A percentile compares a stretch with the other conserved stretches of the same genome.
Conservation (phyloP, 176 grass and related monocot genomes). For the Cenchrus fungigraminus region DNA sequence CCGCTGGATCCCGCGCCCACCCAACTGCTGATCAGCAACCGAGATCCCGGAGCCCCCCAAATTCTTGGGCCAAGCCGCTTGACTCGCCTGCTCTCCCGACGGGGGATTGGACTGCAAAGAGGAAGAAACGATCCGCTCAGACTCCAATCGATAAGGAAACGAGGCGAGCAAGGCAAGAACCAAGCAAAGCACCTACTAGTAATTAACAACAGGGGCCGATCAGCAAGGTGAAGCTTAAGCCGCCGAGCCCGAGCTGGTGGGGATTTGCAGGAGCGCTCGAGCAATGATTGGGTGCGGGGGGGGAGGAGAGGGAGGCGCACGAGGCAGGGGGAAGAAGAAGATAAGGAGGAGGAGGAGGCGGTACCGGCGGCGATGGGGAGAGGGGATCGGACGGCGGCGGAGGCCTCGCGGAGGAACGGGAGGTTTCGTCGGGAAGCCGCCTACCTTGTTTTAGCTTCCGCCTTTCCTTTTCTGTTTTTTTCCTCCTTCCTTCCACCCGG, state of each 20-base stretch:
- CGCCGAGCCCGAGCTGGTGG: background rate
- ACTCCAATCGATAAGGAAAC: background rate
- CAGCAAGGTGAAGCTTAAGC: background rate
- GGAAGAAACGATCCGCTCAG: background rate
- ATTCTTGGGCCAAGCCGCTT: background rate
- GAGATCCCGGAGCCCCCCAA: conserved; percentile 8
- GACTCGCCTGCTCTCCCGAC: background rate
- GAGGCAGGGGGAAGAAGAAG: conserved; percentile 9
- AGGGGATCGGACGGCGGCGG: conserved; percentile 24
- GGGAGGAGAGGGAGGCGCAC: background rate
- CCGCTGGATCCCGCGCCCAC: conserved; percentile 43
- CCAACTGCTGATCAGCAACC: conserved; percentile 3
- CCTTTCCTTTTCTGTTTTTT: background rate
- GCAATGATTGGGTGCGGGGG: conserved; percentile 14
- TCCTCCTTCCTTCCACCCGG: background rate
- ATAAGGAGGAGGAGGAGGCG: conserved; percentile 10
- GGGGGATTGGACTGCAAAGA: conserved; percentile 37
- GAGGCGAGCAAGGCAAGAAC: background rate
- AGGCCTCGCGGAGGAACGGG: conserved; percentile 27
- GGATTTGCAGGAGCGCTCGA: background rate
- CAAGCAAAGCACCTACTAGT: background rate
- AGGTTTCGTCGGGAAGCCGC: conserved; percentile 50
- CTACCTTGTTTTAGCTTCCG: conserved; percentile 25
- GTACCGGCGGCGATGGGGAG: conserved; percentile 5
- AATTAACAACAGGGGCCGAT: background rate